Base-by-base conservation (phyloP, 345 rosid genomes). In the Melastoma malabathricum region DNA sequence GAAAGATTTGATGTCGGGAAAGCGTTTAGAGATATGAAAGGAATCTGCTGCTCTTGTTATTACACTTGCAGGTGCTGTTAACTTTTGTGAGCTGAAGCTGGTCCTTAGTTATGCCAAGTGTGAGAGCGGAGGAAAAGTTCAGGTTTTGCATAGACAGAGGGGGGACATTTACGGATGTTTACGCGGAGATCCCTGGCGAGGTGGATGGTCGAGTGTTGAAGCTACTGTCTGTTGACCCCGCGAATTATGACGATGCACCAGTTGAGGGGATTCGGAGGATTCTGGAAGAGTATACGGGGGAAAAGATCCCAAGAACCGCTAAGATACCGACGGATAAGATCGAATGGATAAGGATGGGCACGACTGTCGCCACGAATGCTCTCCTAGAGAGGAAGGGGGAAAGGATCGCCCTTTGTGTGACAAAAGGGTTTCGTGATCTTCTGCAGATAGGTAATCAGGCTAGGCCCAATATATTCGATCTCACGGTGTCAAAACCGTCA, bases 301-400 rank as follows among this genome's bases (percentile, higher is more conserved):
- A 82, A 67, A 75, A 67, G 57, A 80, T 87, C 34, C 89, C 93
- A 0, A 62, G 89, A 55, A 45, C 75, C 8, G 73, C 81, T 0
- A 92, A 87, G 64, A 75, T 92, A 61, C 96, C 98, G 6, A 82
- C 92, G 1, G 80, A 84, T 64, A 84, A 79, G 57, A 92, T 92
- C 15, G 96, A 92, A 53, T 92, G 96, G 96, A 84, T 92, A 50
- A 77, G 98, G 72, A 87, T 92, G 98, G 96, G 98, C 14, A 92
- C 98, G 0, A 86, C 96, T 48, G 98, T 92, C 50, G 96, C 96
- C 1, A 92, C 98, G 0, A 92, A 92, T 68, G 96, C 98, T 0
- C 77, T 92, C 54, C 56, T 92, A 72, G 98, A 92, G 76, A 82
- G 98, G 62, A 92, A 82, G 61, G 98, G 96, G 0, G 93, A 92